Base-by-base conservation (phyloP, 768 basidiomycete genomes). In the Lactarius trivialis region DNA sequence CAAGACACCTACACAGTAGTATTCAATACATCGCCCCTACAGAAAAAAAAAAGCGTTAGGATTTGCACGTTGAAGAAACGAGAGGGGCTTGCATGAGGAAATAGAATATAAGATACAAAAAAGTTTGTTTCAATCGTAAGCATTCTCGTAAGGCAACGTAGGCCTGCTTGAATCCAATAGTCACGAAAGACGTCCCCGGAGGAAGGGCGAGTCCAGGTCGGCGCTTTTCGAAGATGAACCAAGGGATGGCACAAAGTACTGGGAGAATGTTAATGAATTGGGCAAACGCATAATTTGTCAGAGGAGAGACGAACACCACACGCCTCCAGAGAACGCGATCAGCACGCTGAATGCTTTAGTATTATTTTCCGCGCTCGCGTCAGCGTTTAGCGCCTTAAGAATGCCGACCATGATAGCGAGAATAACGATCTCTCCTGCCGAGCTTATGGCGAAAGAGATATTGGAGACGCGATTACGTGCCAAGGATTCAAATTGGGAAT, bases 241-340 rank as follows among this genome's bases (percentile, higher is more conserved):
- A 89, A 1, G 88, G 88, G 3, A 88, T 67, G 5, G 87, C 85
- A 66, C 84, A 87, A 8, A 83, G 58, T 34, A 88, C 86, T 88
- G 39, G 11, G 28, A 2, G 4, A 21, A 51, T 26, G 24, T n/a
- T 7, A 32, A 43, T 56, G 37, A 61, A 36, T 19, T 12, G 19
- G 2, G 8, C 37, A 21, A 51, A 3, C 21, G n/a, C 37, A 33
- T 4, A 56, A 24, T 26, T 5, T 41, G 50, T 41, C 3, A 3
- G 28, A 12, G 26, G 3, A 24, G 32, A 26, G 12, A 76, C 84
- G 54, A 70, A 85, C 86, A 64, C 88, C 89, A 91, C 8, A 86
- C 78, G n/a, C 81, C 88, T 1, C 88, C 88, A 19, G 86, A 80
- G 71, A 89, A 91, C 0, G 89, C 89, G 64, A 89, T 87, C n/a